These are phyloP conservation scores for Exophiala sp. DNA, from an alignment of 2,329 filamentous ascomycete genomes.

Conservation along the genomic window DNA sequence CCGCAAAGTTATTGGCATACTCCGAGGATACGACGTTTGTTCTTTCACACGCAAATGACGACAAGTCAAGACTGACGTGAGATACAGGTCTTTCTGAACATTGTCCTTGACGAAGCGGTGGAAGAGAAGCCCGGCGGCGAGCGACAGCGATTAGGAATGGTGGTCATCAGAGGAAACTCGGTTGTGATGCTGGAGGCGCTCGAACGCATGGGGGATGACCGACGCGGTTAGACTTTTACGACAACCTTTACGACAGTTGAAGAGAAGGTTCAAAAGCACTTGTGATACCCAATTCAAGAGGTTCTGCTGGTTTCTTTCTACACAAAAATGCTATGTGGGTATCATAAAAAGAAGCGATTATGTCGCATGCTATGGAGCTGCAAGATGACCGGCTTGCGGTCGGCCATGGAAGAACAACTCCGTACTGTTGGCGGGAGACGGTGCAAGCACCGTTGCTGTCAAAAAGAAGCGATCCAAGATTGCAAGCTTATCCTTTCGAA, in stretches of 20 bases:
- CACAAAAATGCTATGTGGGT: slow-evolving; percentile 6
- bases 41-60: background rate
- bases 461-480: background rate
- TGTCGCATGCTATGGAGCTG: background rate
- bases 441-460: background rate
- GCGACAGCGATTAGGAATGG: slow-evolving; percentile 87
- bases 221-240: slow-evolving; percentile 12
- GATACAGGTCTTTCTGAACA: slow-evolving; percentile 87
- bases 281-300: background rate
- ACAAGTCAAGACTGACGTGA: background rate
- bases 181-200: slow-evolving; percentile 86
- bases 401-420: too few species aligned
- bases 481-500: slow-evolving; percentile 31
- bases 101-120: slow-evolving; percentile 93
- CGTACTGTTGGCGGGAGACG: background rate
- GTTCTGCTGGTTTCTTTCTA: background rate
- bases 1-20: slow-evolving; percentile 90
- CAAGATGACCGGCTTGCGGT: background rate
- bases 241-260: background rate
- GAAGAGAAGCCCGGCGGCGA: slow-evolving; percentile 91
- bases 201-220: slow-evolving; percentile 27
- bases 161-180: slow-evolving; percentile 95
- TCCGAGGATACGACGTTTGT: slow-evolving; percentile 92
- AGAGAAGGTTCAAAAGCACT: slow-evolving; percentile 16
- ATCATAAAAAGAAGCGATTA: background rate